phyloP scores from a whole-genome alignment of 2,329 filamentous ascomycete genomes.

The Microdochium paspali region DNA sequence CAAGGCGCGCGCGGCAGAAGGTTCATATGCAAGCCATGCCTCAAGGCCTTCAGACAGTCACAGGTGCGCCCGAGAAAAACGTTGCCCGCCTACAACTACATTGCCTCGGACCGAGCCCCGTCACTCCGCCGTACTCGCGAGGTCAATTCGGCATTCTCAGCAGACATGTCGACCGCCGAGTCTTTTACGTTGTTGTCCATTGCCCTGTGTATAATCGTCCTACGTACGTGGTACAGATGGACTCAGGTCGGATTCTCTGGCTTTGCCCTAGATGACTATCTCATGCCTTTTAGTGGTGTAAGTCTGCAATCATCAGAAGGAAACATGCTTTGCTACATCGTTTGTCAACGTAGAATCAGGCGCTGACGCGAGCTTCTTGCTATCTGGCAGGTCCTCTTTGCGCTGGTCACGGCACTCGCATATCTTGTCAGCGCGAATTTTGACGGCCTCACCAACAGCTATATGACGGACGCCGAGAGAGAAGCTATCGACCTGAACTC shows the following conservation, averaged over 20 bases:
- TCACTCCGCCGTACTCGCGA: no score
- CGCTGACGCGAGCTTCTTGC: not conserved
- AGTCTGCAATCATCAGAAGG: not conserved
- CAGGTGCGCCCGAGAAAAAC: no score
- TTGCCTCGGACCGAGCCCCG: no score
- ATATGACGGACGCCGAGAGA: constrained; percentile 10
- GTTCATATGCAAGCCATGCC: no score
- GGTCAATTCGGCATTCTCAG: not conserved
- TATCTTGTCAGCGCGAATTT: constrained; percentile 4
- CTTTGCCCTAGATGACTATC: constrained; percentile 13
- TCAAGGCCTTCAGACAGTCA: no score
- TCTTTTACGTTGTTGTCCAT: not conserved
- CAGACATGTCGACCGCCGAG: not conserved
- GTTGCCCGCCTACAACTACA: no score
- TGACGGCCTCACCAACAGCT: constrained; percentile 4
- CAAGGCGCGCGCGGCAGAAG: no score
- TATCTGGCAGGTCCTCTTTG: constrained; percentile 5
- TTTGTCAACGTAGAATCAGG: no score
- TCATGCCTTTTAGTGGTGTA: constrained; percentile 12
- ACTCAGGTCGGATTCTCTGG: constrained; percentile 7
- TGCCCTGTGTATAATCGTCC: not conserved
- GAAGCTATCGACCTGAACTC: constrained; percentile 5
- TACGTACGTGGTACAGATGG: constrained; percentile 6
- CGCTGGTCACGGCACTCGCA: constrained; percentile 3
- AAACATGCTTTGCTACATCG: no score